Evolutionary conservation across 2,329 filamentous ascomycete genomes (phyloP).

Genomic region (Periconia digitata): DNA sequence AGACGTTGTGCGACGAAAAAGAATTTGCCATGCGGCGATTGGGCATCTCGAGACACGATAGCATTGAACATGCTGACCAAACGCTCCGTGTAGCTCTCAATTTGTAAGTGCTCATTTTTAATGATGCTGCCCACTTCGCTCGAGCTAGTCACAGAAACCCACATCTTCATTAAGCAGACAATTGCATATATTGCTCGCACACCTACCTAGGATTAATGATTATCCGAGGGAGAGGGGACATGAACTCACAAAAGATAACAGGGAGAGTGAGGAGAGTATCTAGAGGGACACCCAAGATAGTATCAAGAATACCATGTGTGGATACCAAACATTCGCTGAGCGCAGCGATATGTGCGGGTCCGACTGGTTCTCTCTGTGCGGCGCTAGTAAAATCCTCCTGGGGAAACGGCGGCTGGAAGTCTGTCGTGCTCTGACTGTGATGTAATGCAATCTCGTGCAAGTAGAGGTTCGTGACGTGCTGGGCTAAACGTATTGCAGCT

Average conservation of each 20-base stretch:
- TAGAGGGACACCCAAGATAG: constrained; percentile 52
- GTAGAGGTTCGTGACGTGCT: constrained; percentile 53
- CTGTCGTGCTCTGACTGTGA: constrained; percentile 44
- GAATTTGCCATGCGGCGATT: constrained; percentile 51
- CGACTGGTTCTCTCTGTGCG: constrained; percentile 46
- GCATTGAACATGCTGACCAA: constrained; percentile 50
- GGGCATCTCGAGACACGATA: constrained; percentile 44
- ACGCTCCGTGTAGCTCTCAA: constrained; percentile 50
- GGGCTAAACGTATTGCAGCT: constrained; percentile 47
- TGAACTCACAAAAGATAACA: constrained; percentile 46
- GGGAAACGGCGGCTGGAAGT: constrained; percentile 49
- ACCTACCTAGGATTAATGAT: constrained; percentile 34
- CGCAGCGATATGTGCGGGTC: constrained; percentile 50
- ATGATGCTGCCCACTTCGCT: constrained; percentile 54
- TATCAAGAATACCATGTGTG: constrained; percentile 51
- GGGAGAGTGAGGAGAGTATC: constrained; percentile 48
- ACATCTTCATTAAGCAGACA: constrained; percentile 62
- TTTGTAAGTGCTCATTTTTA: constrained; percentile 49
- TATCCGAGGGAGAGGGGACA: constrained; percentile 4
- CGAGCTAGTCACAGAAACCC: constrained; percentile 55
- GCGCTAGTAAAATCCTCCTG: constrained; percentile 43
- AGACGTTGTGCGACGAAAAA: constrained; percentile 50
- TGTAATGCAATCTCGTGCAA: constrained; percentile 55
- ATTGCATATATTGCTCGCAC: constrained; percentile 60
- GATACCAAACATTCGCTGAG: constrained; percentile 50